These are phyloP conservation scores for Coniochaeta sp. DNA, from an alignment of 2,329 filamentous ascomycete genomes.

Conservation along the genomic window DNA sequence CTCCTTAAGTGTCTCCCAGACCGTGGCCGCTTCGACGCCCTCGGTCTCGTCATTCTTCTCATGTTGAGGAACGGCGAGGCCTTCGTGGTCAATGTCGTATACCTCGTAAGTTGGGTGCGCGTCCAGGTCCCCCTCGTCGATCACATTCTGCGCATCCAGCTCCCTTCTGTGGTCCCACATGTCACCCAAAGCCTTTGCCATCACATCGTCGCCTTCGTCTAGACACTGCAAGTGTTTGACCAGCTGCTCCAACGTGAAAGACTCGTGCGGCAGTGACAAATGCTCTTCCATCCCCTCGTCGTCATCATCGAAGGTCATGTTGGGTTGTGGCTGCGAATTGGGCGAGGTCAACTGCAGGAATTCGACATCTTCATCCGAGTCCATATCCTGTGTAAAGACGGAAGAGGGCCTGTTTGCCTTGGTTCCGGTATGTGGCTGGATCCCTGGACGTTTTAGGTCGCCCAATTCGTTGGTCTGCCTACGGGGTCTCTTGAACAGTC, in stretches of 20 bases:
- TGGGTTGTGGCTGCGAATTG: slow-evolving; percentile 44
- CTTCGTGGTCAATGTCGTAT: slow-evolving; percentile 45
- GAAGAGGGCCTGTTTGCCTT: slow-evolving; percentile 4
- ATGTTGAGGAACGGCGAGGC: slow-evolving; percentile 28
- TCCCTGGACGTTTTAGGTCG: background rate
- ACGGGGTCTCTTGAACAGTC: slow-evolving; percentile 2
- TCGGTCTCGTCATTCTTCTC: slow-evolving; percentile 27
- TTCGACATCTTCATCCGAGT: slow-evolving; percentile 7
- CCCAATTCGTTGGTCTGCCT: slow-evolving; percentile 7
- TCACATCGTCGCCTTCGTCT: slow-evolving; percentile 31
- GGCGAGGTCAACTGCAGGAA: slow-evolving; percentile 15
- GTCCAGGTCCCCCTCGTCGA: slow-evolving; percentile 29
- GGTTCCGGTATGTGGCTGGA: background rate
- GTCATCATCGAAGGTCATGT: slow-evolving; percentile 38
- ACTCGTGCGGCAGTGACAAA: slow-evolving; percentile 5
- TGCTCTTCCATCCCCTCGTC: background rate
- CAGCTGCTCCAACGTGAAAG: slow-evolving; percentile 32
- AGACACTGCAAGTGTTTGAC: slow-evolving; percentile 29
- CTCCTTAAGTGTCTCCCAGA: slow-evolving; percentile 31
- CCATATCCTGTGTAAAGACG: slow-evolving; percentile 5
- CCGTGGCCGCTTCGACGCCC: slow-evolving; percentile 29
- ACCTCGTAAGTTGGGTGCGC: slow-evolving; percentile 48
- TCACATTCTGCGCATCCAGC: slow-evolving; percentile 20
- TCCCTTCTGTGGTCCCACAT: slow-evolving; percentile 23
- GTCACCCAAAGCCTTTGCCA: slow-evolving; percentile 28